Base-by-base conservation (phyloP, 176 grass and related monocot genomes). In the Areca catechu region DNA sequence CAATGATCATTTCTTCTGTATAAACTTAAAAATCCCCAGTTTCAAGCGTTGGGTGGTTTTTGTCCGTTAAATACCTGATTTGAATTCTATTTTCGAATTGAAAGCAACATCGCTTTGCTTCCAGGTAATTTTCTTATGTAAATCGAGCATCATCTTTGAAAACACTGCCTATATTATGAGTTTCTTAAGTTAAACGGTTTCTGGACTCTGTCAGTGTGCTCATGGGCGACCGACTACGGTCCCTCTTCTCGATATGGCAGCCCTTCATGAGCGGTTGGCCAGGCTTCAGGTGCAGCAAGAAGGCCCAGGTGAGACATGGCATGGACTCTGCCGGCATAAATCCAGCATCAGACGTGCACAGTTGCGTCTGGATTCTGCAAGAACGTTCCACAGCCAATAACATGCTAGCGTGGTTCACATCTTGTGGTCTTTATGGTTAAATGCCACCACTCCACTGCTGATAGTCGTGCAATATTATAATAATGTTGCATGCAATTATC, bases 81-180 rank as follows among this genome's bases (percentile, higher is more conserved):
- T 16, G 4, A 24, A 6, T 56, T 0, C 43, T 74, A 18, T 28
- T 69, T 58, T 60, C 58, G 92, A 97, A 66, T 61, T 97, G 47
- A 97, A 97, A 84, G 61, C 71, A 56, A 91, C 92, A 58, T 88
- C 92, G 65, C 69, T 97, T 30, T 91, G 92, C 61, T 90, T 97
- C 62, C 92, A 97, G 92, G 92, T 97, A 60, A 59, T 14, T 43
- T 43, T 43, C 9, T 9, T 12, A 2, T 12, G 34, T 12, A 43
- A 12, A 12, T 43, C 3, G 9, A 43, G 34, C 34, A 43, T 43
- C 34, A 43, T 43, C 34, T 43, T 1, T 43, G 34, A 43, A 43
- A 43, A 43, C 34, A 43, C 34, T 14, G 34, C 34, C 1, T 43
- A 2, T 2, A 12, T 43, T 43, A 43, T 12, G 34, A 43, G 34